Base-by-base conservation (phyloP, 805 yeast species). In the Yamadazyma tumulicola region DNA sequence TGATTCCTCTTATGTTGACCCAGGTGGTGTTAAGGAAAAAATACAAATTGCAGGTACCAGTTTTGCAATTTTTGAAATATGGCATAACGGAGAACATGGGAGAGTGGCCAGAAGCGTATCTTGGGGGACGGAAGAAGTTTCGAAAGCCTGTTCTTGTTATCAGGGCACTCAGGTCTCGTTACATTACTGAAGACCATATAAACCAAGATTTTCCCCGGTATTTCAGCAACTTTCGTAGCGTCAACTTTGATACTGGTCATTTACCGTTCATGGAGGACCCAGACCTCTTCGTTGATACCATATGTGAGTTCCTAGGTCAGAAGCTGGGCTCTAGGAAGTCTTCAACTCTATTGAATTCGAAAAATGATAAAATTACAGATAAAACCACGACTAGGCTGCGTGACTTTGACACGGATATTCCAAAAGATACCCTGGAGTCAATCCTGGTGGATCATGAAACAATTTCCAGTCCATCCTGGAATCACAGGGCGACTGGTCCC, bases 101-200 rank as follows among this genome's bases (percentile, higher is more conserved):
- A 8, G 45, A 41, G 14, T 57, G 60, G 59, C 63, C 61, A n/a
- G n/a, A 35, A 28, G 29, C 41, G 30, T 32, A 26, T 20, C 17
- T 32, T 13, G 38, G 39, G 13, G 29, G 38, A 24, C 26, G 34
- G 19, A 6, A 34, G 14, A 32, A 19, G n/a, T 54, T 50, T 45
- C 30, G 38, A 3, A 55, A 54, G 19, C 67, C 70, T 1, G 62
- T 67, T 2, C 42, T 71, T 26, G 67, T 76, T 31, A 52, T 76
- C 48, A 62, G 64, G 36, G 81, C 73, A 3, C 37, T 50, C 12
- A 37, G 58, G 11, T 72, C 79, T 2, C 48, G 53, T 0, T 69
- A 75, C 37, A 62, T 77, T 11, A 49, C 47, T 11, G 41, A 60
- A 30, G 56, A 54, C 23, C 41, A 40, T 11, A 12, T 27, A 4